These are phyloP conservation scores for Orbilia blumenaviensis DNA, from an alignment of 2,329 filamentous ascomycete species.

Conservation along the genomic window DNA sequence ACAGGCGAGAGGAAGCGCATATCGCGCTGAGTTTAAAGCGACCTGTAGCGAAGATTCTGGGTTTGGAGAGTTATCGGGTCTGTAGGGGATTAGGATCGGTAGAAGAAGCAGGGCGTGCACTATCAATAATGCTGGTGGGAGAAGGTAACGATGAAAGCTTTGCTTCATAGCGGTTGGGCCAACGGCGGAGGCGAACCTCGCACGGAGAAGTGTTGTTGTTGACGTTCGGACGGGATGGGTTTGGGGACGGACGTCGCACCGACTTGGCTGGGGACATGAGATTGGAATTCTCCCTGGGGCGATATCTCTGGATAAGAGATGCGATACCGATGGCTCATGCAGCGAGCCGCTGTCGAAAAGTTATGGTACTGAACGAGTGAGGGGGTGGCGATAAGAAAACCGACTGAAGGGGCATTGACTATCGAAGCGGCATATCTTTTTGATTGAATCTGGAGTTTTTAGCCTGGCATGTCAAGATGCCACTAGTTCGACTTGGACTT, in stretches of 20 bases:
- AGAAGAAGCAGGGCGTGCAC: conserved; percentile 35
- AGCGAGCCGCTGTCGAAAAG: not conserved
- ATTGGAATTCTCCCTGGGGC: conserved; percentile 5
- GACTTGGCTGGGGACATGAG: conserved; percentile 8
- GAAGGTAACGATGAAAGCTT: conserved; percentile 36
- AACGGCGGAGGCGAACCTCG: conserved; percentile 16
- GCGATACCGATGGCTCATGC: not conserved
- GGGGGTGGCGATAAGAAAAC: not conserved
- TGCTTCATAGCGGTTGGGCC: conserved; percentile 35
- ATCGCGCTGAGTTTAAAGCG: conserved; percentile 39
- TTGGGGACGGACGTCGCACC: conserved; percentile 7
- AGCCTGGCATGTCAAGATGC: conserved; percentile 17
- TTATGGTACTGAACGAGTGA: not conserved
- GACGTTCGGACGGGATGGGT: not conserved
- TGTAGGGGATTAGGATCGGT: conserved; percentile 42
- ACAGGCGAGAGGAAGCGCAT: conserved; percentile 32
- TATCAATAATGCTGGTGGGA: conserved; percentile 30
- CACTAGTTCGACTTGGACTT: conserved; percentile 13
- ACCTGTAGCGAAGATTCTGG: conserved; percentile 40
- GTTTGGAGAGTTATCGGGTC: conserved; percentile 42
- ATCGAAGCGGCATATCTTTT: conserved; percentile 7
- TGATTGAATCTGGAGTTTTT: conserved; percentile 7
- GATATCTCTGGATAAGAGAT: not conserved
- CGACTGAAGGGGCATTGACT: not conserved
- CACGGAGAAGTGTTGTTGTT: conserved; percentile 29